Conservation (phyloP, 1,284 basidiomycete species). For the Grifola frondosa region DNA sequence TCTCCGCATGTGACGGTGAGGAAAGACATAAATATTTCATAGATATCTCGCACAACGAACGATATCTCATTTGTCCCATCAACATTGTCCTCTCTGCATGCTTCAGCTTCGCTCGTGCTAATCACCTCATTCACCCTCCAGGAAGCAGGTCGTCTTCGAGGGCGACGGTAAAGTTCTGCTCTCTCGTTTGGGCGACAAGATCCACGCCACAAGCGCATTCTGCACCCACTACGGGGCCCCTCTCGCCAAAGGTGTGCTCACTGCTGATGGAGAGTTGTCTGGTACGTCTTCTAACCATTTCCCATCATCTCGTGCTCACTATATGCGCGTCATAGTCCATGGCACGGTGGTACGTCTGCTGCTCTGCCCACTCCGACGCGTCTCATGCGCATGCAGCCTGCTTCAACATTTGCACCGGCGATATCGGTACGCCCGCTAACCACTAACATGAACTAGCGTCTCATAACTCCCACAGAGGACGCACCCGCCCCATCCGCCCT, state of each 20-base stretch:
- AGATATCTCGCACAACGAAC: too few species aligned
- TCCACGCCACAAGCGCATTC: conserved; percentile 80
- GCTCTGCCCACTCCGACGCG: not conserved
- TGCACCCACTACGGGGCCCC: conserved; percentile 91
- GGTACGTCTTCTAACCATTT: conserved; percentile 43
- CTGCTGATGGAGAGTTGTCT: conserved; percentile 79
- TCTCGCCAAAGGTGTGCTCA: conserved; percentile 81
- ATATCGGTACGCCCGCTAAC: conserved; percentile 53
- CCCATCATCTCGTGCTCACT: not conserved
- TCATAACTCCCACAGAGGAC: conserved; percentile 61
- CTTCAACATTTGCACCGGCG: conserved; percentile 82
- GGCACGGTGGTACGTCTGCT: conserved; percentile 74
- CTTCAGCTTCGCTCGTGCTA: not conserved
- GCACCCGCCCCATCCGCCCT: conserved; percentile 87
- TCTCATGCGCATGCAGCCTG: conserved; percentile 56
- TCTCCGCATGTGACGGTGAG: too few species aligned
- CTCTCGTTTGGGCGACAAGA: conserved; percentile 72
- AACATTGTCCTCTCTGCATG: not conserved
- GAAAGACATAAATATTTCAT: too few species aligned
- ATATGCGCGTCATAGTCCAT: conserved; percentile 56
- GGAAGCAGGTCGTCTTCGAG: conserved; percentile 83
- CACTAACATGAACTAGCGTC: conserved; percentile 36
- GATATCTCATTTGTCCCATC: not conserved
- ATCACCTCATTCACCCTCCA: conserved; percentile 27
- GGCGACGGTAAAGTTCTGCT: conserved; percentile 78